A percentile compares a stretch with the other conserved stretches of the same genome.
Conservation (phyloP, 805 yeast species). For the Yamadazyma paraphyllophila region DNA sequence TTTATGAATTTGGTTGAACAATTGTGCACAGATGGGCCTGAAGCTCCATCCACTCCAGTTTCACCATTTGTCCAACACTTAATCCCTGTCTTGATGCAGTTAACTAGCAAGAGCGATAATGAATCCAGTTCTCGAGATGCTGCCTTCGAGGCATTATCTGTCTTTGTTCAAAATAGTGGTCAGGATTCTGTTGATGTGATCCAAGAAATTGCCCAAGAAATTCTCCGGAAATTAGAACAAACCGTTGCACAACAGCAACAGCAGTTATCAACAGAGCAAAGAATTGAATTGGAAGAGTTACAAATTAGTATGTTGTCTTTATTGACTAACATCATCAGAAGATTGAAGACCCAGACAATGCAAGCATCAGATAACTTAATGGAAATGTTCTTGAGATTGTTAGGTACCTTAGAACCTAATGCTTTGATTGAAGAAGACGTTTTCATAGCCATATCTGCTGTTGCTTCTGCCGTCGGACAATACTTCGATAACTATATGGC, state of each 20-base stretch:
- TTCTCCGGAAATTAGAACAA: constrained; percentile 66
- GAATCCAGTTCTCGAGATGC: constrained; percentile 89
- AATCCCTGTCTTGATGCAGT: constrained; percentile 66
- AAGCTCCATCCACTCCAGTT: constrained; percentile 55
- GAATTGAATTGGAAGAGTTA: constrained; percentile 77
- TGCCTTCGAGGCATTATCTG: constrained; percentile 91
- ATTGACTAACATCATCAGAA: constrained; percentile 78
- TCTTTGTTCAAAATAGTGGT: constrained; percentile 75
- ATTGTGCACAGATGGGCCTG: constrained; percentile 53
- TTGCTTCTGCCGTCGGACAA: constrained; percentile 76
- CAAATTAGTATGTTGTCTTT: constrained; percentile 79
- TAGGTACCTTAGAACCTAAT: constrained; percentile 54
- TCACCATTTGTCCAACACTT: constrained; percentile 70
- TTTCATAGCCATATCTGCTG: constrained; percentile 85
- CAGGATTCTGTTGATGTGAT: constrained; percentile 66
- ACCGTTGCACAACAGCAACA: constrained; percentile 59
- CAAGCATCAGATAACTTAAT: constrained; percentile 79
- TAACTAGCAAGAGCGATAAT: constrained; percentile 73
- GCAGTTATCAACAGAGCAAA: constrained; percentile 60
- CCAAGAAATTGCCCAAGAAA: constrained; percentile 71
- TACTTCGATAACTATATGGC: constrained; percentile 75
- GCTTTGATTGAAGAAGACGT: constrained; percentile 92
- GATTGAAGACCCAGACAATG: constrained; percentile 64
- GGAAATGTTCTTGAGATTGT: constrained; percentile 74
- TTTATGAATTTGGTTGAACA: constrained; percentile 89